These are phyloP conservation scores for Physcomitrium patens DNA, from an alignment of 225 moss, liverwort and hornwort species.

Conservation along the genomic window DNA sequence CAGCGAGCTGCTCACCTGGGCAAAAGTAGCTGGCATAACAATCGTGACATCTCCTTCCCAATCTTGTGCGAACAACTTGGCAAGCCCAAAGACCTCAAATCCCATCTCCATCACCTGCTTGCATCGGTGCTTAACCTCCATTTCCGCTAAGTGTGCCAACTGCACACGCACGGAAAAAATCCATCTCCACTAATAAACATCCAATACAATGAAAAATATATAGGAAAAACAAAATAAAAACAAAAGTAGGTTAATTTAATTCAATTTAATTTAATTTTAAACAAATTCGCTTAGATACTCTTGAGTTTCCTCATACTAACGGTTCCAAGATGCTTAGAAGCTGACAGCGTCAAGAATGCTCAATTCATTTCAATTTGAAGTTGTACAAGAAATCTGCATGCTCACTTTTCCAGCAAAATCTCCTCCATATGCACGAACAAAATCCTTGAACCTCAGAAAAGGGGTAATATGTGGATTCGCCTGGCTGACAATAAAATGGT, in stretches of 20 bases:
- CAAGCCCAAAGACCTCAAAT: slow-evolving; percentile 75
- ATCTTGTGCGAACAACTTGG: slow-evolving; percentile 95
- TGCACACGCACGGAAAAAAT: slow-evolving; percentile 34
- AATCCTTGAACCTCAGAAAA: slow-evolving; percentile 84
- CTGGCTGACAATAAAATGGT: slow-evolving; percentile 99
- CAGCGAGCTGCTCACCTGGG: slow-evolving; percentile 55
- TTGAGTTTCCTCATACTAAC: no score
- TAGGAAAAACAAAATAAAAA: not conserved
- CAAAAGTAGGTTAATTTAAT: no score
- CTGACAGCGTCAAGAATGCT: not conserved
- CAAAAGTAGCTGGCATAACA: slow-evolving; percentile 98
- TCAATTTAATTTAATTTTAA: no score
- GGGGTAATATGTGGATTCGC: slow-evolving; percentile 99
- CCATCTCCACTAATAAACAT: no score
- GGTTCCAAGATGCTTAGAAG: not conserved
- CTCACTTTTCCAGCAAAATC: slow-evolving; percentile 95
- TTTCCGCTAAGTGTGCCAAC: slow-evolving; percentile 88
- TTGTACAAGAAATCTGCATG: not conserved
- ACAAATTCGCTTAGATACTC: no score
- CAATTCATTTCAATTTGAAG: slow-evolving; percentile 6
- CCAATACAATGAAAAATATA: no score
- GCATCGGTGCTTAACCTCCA: slow-evolving; percentile 99
- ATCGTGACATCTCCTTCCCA: slow-evolving; percentile 99
- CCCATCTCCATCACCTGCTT: slow-evolving; percentile 93
- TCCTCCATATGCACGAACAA: slow-evolving; percentile 85